Conservation (phyloP, 2,329 filamentous ascomycete species). For the Claviceps sorghi region DNA sequence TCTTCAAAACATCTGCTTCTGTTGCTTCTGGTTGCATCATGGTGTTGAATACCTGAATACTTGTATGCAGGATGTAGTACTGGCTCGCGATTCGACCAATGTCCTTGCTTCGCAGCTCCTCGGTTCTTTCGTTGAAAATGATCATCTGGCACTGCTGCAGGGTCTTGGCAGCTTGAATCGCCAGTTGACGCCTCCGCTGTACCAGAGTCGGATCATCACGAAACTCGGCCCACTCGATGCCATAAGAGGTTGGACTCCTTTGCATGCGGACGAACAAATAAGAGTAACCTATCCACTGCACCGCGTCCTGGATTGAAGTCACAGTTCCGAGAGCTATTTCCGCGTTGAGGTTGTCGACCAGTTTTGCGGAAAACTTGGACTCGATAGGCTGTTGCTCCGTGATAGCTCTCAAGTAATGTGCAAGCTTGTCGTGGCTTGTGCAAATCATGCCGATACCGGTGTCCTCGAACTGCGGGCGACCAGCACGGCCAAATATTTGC, state of each 20-base stretch:
- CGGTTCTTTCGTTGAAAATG: conserved; percentile 89
- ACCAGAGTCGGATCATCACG: conserved; percentile 79
- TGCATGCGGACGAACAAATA: conserved; percentile 97
- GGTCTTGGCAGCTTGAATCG: conserved; percentile 75
- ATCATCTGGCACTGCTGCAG: conserved; percentile 96
- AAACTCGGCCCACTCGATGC: conserved; percentile 87
- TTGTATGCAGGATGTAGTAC: conserved; percentile 87
- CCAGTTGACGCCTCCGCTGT: conserved; percentile 67
- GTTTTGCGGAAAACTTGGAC: conserved; percentile 82
- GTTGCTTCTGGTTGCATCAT: conserved; percentile 79
- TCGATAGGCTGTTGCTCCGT: conserved; percentile 96
- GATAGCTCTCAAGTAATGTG: conserved; percentile 82
- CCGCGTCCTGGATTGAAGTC: conserved; percentile 82
- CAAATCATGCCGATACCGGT: conserved; percentile 97
- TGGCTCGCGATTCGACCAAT: conserved; percentile 94
- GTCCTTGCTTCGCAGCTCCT: conserved; percentile 86
- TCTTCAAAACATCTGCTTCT: conserved; percentile 84
- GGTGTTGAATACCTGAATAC: conserved; percentile 88
- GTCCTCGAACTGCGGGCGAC: conserved; percentile 93
- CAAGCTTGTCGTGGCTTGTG: conserved; percentile 83
- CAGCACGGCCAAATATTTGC: conserved; percentile 96
- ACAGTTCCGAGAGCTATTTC: conserved; percentile 91
- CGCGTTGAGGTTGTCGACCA: conserved; percentile 94
- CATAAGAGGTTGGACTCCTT: conserved; percentile 78
- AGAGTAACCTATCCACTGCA: conserved; percentile 95